Percentiles rank a stretch among this genome's conserved stretches.
Conservation (phyloP, 2,329 filamentous ascomycete species). For the Fusarium aywerte region DNA sequence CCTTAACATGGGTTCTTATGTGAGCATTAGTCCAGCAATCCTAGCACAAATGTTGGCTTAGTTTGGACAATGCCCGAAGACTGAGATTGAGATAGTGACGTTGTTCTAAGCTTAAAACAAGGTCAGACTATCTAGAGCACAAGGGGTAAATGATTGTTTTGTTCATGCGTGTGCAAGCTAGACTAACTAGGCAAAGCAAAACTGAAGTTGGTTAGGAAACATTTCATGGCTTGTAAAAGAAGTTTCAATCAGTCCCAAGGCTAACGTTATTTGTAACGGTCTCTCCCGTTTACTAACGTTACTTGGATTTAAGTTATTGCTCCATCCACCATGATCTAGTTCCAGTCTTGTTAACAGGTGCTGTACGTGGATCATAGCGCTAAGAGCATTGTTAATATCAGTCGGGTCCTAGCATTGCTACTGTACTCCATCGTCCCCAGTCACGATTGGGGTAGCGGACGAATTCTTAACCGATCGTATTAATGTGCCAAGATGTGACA, state of each 20-base stretch:
- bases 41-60: no score
- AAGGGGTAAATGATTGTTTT: neutral
- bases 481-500: conserved; percentile 21
- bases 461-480: conserved; percentile 16
- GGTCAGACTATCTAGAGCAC: conserved; percentile 1
- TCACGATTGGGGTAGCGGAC: conserved; percentile 17
- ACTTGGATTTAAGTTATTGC: neutral
- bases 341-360: neutral
- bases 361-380: conserved; percentile 8
- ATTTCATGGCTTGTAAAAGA: neutral
- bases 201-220: neutral
- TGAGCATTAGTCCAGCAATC: conserved; percentile 43
- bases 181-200: neutral
- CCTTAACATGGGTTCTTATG: conserved; percentile 34
- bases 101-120: conserved; percentile 25
- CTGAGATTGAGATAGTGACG: neutral
- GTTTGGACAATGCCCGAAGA: neutral
- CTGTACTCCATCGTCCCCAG: neutral
- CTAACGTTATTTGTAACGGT: conserved; percentile 6
- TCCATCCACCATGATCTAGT: neutral
- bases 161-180: neutral
- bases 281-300: conserved; percentile 6
- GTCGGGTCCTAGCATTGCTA: neutral
- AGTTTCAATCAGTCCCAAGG: neutral
- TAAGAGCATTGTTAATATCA: conserved; percentile 11